Conservation (phyloP, 768 basidiomycete genomes). For the Mycena leptocephala region DNA sequence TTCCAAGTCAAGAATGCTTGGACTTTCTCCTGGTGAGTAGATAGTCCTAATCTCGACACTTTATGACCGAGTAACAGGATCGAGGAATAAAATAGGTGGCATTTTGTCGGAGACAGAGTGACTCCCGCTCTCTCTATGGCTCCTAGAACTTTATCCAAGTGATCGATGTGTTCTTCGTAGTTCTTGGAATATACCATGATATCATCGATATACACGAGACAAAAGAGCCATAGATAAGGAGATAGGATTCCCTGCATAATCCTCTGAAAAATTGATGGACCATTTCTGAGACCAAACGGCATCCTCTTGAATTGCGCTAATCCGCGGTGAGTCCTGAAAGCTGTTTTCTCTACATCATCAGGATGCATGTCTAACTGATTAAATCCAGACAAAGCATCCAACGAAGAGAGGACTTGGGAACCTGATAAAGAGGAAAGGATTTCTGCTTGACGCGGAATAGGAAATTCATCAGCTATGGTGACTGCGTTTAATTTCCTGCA, state of each 20-base stretch:
- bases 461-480: too few relatives aligned
- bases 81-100: background rate
- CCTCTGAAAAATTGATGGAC: background rate
- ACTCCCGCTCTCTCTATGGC: constrained; percentile 29
- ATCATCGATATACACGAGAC: too few relatives aligned
- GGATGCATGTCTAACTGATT: too few relatives aligned
- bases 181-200: too few relatives aligned
- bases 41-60: background rate
- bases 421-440: too few relatives aligned
- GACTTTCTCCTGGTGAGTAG: constrained; percentile 19
- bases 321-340: background rate
- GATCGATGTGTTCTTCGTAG: too few relatives aligned
- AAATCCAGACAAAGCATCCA: too few relatives aligned
- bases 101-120: constrained; percentile 4
- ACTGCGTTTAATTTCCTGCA: too few relatives aligned
- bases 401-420: too few relatives aligned
- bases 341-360: background rate
- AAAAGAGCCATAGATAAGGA: too few relatives aligned
- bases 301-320: background rate
- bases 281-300: background rate
- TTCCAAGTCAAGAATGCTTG: background rate
- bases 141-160: constrained; percentile 35
- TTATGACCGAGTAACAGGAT: background rate
- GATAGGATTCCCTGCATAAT: background rate
- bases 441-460: too few relatives aligned